Evolutionary conservation across 1,139 yeast species (phyloP), one percentile per base, ranked within the genome.

Genomic region (Sugiyamaella novakii): DNA sequence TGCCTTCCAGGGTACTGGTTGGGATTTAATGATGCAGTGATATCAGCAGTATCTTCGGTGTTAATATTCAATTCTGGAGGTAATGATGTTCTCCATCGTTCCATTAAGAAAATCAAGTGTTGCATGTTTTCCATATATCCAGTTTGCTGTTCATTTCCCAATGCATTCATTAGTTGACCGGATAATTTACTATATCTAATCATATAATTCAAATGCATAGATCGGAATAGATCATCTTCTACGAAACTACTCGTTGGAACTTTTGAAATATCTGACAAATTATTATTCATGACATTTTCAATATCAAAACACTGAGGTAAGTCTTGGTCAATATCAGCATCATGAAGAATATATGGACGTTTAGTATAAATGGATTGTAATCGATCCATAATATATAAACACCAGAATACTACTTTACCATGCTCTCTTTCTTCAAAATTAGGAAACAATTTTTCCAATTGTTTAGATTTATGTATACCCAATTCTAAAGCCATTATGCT

Each of bases 391-490:
- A 55, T 53, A 34, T 58, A 59, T 2, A 58, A 37, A 28, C 60
- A 58, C 63, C 63, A 59, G 47, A 59, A 59, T 22, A 59, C 44
- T n/a, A 50, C 45, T 18, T 56, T 44, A 18, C 54, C 49, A 29
- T 49, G 41, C 40, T 57, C 61, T 28, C 50, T 41, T 27, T 50
- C 49, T 12, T 49, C 40, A 3, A 49, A 49, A 31, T 47, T 49
- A 1, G 54, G 47, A 35, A 53, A 54, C n/a, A 44, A 41, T 14
- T 34, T 37, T 12, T 49, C 53, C 38, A 52, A 35, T 14, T 54
- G 54, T 21, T 51, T 42, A n/a, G 47, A 38, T 21, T 47, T 52
- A 40, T 59, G 61, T 8, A 59, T 45, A 14, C 62, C 62, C 15
- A 59, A 51, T 28, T 59, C 63, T 17, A 56, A 34, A 2, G 57